Conservation (phyloP, 1,284 basidiomycete species). For the Pseudozyma pruni region DNA sequence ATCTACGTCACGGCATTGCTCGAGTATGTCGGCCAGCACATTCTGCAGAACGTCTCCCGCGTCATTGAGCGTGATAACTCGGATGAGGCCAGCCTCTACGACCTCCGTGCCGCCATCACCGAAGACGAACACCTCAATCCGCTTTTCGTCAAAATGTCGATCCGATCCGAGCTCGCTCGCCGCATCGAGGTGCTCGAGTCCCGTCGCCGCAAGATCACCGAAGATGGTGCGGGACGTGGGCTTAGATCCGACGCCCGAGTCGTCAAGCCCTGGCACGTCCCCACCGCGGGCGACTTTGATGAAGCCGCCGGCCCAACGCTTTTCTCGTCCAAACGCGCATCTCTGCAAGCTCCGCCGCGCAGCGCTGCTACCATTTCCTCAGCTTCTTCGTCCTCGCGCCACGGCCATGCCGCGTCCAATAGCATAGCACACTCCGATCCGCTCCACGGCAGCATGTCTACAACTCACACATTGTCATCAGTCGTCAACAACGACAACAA, state of each 20-base stretch:
- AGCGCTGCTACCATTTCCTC: slow-evolving; percentile 8
- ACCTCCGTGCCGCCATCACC: slow-evolving; percentile 56
- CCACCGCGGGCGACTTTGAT: slow-evolving; percentile 53
- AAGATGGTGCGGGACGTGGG: slow-evolving; percentile 16
- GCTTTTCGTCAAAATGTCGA: slow-evolving; percentile 47
- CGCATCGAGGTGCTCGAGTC: slow-evolving; percentile 32
- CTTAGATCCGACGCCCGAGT: slow-evolving; percentile 27
- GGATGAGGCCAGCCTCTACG: slow-evolving; percentile 57
- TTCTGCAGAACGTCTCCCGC: slow-evolving; percentile 54
- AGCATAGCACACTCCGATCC: slow-evolving; percentile 24
- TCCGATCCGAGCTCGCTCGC: slow-evolving; percentile 38
- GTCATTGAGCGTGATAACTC: slow-evolving; percentile 65
- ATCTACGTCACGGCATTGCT: slow-evolving; percentile 64
- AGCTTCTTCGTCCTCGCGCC: slow-evolving; percentile 10
- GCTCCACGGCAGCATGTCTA: slow-evolving; percentile 22
- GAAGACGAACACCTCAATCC: slow-evolving; percentile 56
- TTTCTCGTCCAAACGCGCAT: slow-evolving; percentile 41
- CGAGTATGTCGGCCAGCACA: slow-evolving; percentile 58
- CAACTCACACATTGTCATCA: slow-evolving; percentile 24
- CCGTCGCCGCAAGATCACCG: slow-evolving; percentile 21
- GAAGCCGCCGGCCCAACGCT: slow-evolving; percentile 48
- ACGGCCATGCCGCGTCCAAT: slow-evolving; percentile 30
- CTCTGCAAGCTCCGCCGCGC: slow-evolving; percentile 17
- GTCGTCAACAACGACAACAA: slow-evolving; percentile 16
- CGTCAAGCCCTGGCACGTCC: slow-evolving; percentile 55